phyloP scores from a whole-genome alignment of 768 basidiomycete genomes.

The Termitomyces heimii region DNA sequence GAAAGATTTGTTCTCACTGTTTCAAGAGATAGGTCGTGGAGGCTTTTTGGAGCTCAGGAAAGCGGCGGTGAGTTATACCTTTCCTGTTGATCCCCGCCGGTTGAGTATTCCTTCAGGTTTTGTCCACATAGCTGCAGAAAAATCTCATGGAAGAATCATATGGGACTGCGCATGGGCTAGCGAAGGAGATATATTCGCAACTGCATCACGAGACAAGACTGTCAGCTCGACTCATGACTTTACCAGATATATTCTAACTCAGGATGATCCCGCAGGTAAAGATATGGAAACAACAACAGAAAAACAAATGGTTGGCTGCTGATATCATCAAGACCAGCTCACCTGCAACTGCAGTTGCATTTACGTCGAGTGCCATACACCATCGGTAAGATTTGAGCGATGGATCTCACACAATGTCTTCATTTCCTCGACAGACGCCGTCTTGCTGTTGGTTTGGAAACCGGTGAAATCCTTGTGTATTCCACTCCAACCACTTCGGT shows the following conservation, averaged over 20 bases:
- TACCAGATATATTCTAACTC: background rate
- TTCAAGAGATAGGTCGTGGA: slow-evolving; percentile 91
- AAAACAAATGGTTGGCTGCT: slow-evolving; percentile 46
- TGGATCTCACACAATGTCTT: background rate
- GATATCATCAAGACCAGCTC: slow-evolving; percentile 66
- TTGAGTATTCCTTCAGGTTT: slow-evolving; percentile 41
- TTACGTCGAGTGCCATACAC: slow-evolving; percentile 27
- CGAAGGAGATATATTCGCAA: slow-evolving; percentile 78
- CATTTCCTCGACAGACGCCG: slow-evolving; percentile 30
- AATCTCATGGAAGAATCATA: slow-evolving; percentile 87
- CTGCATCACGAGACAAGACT: slow-evolving; percentile 93
- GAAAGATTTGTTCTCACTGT: slow-evolving; percentile 77
- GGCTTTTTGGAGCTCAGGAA: slow-evolving; percentile 54
- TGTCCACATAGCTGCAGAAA: slow-evolving; percentile 59
- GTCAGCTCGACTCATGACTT: slow-evolving; percentile 39
- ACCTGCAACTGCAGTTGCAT: slow-evolving; percentile 79
- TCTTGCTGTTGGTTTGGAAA: slow-evolving; percentile 83
- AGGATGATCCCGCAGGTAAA: slow-evolving; percentile 52
- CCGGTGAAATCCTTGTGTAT: slow-evolving; percentile 67
- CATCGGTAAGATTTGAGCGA: slow-evolving; percentile 29
- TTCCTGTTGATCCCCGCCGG: background rate
- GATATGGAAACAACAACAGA: slow-evolving; percentile 56
- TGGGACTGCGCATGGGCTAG: slow-evolving; percentile 92
- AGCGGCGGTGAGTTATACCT: slow-evolving; percentile 30
- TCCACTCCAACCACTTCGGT: slow-evolving; percentile 24